Base-by-base conservation (phyloP, 306 rosid genomes). In the Cucumis sativus region DNA sequence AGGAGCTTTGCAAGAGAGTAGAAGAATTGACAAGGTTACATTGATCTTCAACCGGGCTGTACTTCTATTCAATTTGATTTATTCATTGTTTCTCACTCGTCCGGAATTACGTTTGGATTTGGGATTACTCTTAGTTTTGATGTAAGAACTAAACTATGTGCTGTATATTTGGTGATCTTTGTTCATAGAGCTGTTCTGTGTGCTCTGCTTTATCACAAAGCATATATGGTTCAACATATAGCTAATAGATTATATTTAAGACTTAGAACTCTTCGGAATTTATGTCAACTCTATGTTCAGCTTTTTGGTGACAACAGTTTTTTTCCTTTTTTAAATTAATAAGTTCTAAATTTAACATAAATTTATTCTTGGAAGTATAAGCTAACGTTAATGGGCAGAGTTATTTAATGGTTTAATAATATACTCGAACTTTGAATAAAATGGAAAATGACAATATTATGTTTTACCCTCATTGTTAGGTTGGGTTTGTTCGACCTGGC, bases 11-110 rank as follows among this genome's bases (percentile, higher is more conserved):
- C 92, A 95, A 95, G 79, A 92, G 97, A 85, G 93, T 95, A 6
- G 99, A 92, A 80, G 99, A 92, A 81, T 79, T 96, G 81, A 92
- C 98, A 1, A 91, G 99, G 89, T 74, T 96, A 91, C 99, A 96
- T 75, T 91, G 89, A 92, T 80, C 37, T 41, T 14, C 55, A 62
- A 20, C 30, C 55, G n/a, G 54, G 6, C 30, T 47, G 64, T 39
- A 39, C 18, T 5, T 33, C 12, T 1, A 40, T 39, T 55, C 65
- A 52, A 52, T 55, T 55, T 40, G 59, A 41, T 57, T 76, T 23
- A 57, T 76, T 76, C 57, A n/a, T 56, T 76, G 68, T 76, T 76
- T 76, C 54, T 58, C 23, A 28, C 20, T 16, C 18, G 4, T 54
- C 61, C 21, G 3, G 58, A 73, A 33, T 52, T 30, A 73, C 28